Evolutionary conservation across 1,284 basidiomycete genomes (phyloP).

Genomic region (Tranzscheliella williamsii): DNA sequence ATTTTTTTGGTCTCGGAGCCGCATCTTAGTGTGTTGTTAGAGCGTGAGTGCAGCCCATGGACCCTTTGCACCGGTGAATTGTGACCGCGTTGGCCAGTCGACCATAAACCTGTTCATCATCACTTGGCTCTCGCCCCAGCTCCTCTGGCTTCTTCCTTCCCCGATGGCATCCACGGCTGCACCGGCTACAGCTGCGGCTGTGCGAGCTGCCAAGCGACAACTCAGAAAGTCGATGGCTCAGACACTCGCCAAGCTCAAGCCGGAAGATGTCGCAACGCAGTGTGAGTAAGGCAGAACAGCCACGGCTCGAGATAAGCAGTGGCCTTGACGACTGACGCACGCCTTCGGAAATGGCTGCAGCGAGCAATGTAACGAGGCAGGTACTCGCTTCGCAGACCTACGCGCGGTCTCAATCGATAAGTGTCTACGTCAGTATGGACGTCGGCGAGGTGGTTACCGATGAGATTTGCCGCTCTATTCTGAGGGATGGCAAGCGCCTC

Average conservation of each 20-base stretch:
- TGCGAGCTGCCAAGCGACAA: background rate
- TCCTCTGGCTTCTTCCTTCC: too few relatives aligned
- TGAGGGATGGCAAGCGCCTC: slow-evolving; percentile 56
- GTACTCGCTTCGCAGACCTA: slow-evolving; percentile 57
- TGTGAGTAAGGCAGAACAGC: too few relatives aligned
- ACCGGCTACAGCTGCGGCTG: background rate
- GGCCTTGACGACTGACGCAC: too few relatives aligned
- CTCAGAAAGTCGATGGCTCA: background rate
- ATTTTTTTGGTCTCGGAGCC: too few relatives aligned
- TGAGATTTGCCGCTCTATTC: slow-evolving; percentile 54
- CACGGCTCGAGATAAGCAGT: too few relatives aligned
- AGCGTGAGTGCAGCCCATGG: too few relatives aligned
- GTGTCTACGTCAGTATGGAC: slow-evolving; percentile 61
- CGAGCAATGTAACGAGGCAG: slow-evolving; percentile 28
- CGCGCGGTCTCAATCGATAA: slow-evolving; percentile 46
- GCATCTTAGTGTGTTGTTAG: too few relatives aligned
- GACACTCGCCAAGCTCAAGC: background rate
- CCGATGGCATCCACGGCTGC: background rate
- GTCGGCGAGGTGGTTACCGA: slow-evolving; percentile 61
- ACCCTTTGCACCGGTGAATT: too few relatives aligned
- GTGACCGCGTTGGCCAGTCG: too few relatives aligned
- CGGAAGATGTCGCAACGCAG: slow-evolving; percentile 17
- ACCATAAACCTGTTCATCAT: too few relatives aligned
- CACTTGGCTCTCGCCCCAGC: too few relatives aligned
- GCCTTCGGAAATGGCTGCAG: too few relatives aligned